Conservation (phyloP, 768 basidiomycete genomes). For the Lyophyllum atratum region DNA sequence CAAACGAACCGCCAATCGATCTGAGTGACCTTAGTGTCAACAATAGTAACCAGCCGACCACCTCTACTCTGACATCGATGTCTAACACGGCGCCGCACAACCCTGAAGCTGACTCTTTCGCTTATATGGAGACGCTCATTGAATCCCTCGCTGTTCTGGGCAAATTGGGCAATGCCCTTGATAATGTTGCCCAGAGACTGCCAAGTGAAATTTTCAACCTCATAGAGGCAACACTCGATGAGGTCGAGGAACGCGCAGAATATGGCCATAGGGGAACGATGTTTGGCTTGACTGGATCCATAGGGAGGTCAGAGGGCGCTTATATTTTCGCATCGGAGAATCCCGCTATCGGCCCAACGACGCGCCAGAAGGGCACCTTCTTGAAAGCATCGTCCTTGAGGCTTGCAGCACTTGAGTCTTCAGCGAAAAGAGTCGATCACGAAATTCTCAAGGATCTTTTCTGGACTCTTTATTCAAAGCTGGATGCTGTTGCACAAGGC, state of each 20-base stretch:
- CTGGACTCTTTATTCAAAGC: constrained; percentile 95
- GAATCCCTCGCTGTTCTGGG: constrained; percentile 94
- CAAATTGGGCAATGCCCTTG: constrained; percentile 81
- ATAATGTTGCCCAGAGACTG: constrained; percentile 80
- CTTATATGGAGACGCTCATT: constrained; percentile 88
- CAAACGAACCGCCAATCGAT: constrained; percentile 80
- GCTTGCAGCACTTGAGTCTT: constrained; percentile 72
- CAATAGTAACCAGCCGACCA: constrained; percentile 19
- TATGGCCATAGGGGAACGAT: constrained; percentile 59
- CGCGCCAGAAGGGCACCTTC: constrained; percentile 27
- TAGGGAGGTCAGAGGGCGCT: constrained; percentile 48
- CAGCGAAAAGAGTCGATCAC: constrained; percentile 72
- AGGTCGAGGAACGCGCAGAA: constrained; percentile 89
- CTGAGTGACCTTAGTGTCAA: constrained; percentile 44
- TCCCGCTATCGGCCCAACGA: constrained; percentile 22
- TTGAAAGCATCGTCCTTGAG: constrained; percentile 60
- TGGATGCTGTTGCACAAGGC: constrained; percentile 92
- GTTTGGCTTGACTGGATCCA: constrained; percentile 33
- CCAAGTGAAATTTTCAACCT: constrained; percentile 81
- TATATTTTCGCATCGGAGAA: constrained; percentile 48
- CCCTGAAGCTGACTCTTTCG: constrained; percentile 91
- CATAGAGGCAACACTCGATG: constrained; percentile 85
- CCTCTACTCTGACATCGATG: constrained; percentile 16
- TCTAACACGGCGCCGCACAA: constrained; percentile 41
- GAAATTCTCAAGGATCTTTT: constrained; percentile 90